Evolutionary conservation across 2,329 filamentous ascomycete genomes (phyloP).

Genomic region (Fusarium sp.): DNA sequence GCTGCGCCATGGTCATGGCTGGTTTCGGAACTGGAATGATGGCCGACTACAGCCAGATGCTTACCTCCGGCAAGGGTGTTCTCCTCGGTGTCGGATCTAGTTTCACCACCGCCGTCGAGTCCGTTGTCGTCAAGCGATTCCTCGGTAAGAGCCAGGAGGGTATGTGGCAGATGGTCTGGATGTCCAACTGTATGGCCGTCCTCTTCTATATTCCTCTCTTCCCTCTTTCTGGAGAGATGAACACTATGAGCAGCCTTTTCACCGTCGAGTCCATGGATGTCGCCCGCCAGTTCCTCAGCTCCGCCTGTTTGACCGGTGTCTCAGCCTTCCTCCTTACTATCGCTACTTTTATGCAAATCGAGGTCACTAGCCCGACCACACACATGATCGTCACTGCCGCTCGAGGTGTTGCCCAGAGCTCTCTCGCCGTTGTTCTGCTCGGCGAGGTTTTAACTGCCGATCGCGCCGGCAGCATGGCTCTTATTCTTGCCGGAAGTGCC

Average conservation of each 20-base stretch:
- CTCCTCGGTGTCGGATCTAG: conserved; percentile 40
- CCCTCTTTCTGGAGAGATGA: conserved; percentile 38
- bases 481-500: conserved; percentile 38
- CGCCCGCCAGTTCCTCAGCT: conserved; percentile 35
- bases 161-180: conserved; percentile 45
- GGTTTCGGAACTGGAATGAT: conserved; percentile 42
- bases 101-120: conserved; percentile 42
- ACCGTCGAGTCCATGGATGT: conserved; percentile 23
- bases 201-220: conserved; percentile 41
- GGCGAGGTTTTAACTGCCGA: conserved; percentile 39
- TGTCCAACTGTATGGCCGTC: conserved; percentile 41
- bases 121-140: conserved; percentile 40
- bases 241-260: conserved; percentile 32
- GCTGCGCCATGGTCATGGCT: conserved; percentile 42
- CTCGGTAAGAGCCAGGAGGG: conserved; percentile 41
- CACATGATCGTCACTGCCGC: conserved; percentile 43
- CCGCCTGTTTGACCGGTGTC: conserved; percentile 37
- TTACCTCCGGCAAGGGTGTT: conserved; percentile 41
- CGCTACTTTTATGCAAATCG: conserved; percentile 43
- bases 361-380: conserved; percentile 42
- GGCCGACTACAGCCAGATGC: conserved; percentile 42
- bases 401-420: conserved; percentile 41
- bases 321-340: conserved; percentile 42
- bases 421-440: conserved; percentile 39
- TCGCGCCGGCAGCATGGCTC: conserved; percentile 40